Evolutionary conservation across 73 alveolate genomes (phyloP), one percentile per base, ranked within the genome.

Genomic region (Paramecium bursaria): DNA sequence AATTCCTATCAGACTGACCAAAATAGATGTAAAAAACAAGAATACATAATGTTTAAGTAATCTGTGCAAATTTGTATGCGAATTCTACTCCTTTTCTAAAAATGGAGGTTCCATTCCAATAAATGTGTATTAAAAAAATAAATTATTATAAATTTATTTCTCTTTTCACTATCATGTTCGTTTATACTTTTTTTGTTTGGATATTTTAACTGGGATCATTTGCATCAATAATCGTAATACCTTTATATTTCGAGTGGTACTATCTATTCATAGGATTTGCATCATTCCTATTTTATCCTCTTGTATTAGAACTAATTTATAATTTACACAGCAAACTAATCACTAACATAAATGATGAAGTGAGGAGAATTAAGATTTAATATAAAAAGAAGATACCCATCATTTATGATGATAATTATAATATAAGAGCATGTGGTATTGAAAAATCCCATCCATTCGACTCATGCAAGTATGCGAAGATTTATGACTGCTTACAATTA

Each of bases 391-490:
- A 23, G 3, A 26, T 88, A 5, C 97, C 97, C 3, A 91, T 92
- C 11, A 90, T 93, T 3, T 94, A 94, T 76, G 86, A 86, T 52
- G 52, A 51, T 1, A 39, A 74, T 0, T 94, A 94, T 73, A 94
- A 94, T 57, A 85, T 94, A 17, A 85, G 94, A 11, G 97, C 97
- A 2, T 75, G 87, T 27, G 98, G 98, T 0, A 46, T 94, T 2
- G 98, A 94, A 67, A 94, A 88, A 51, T 23, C 85, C 74, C 98
- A 94, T 74, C 98, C 97, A 0, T 94, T 94, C 74, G 98, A 94
- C 57, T 92, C 98, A 5, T 47, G 75, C 51, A 94, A 94, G 49
- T 94, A 94, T 88, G 79, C 90, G 33, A 92, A 91, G 73, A 90
- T 94, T 3, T 90, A 21, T 61, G 49, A 48, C 10, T 19, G 19